Base-by-base conservation (phyloP, 2,329 filamentous ascomycete species). In the Microdochium nivale region DNA sequence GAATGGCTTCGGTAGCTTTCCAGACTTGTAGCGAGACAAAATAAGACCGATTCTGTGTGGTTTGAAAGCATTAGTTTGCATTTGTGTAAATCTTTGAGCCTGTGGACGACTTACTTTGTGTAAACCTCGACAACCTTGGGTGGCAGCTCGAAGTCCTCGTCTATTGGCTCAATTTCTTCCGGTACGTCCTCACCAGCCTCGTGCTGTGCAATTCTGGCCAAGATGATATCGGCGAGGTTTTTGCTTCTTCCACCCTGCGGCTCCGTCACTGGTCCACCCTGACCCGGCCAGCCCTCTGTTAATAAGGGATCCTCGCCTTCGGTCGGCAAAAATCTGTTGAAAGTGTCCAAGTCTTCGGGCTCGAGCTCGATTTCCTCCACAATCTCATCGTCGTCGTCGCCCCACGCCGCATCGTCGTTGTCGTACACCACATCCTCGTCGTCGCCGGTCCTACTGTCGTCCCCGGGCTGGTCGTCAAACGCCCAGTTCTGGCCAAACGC, bases 1-100 rank as follows among this genome's bases (percentile, higher is more conserved):
- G 78, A 99, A 95, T 0, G 92, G 92, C 70, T 99, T 99, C 21
- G 94, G 94, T 30, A 99, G 79, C 58, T 92, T 92, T n/a, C 94
- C 94, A 14, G 88, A 92, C 71, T 95, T 96, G 75, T 96, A 97
- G 57, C 92, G 83, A 25, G 89, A 90, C 53, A 99, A 79, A 54
- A 97, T 86, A 58, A 91, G 77, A 54, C 91, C 92, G 60, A 96
- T 85, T 72, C 85, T 90, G 46, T 56, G 23, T 2, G 19, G 7
- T 7, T 25, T 37, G 5, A 25, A 37, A 43, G 53, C 48, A 40
- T 55, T 14, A 52, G 49, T 25, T 56, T 54, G 48, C 58, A 16
- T 40, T 37, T 37, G 33, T 16, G 16, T 3, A 16, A 19, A 19
- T 37, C 4, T 4, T n/a, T 19, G 10, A 11, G 23, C 5, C 9